phyloP scores from a whole-genome alignment of 345 rosid species.

The Boechera retrofracta region DNA sequence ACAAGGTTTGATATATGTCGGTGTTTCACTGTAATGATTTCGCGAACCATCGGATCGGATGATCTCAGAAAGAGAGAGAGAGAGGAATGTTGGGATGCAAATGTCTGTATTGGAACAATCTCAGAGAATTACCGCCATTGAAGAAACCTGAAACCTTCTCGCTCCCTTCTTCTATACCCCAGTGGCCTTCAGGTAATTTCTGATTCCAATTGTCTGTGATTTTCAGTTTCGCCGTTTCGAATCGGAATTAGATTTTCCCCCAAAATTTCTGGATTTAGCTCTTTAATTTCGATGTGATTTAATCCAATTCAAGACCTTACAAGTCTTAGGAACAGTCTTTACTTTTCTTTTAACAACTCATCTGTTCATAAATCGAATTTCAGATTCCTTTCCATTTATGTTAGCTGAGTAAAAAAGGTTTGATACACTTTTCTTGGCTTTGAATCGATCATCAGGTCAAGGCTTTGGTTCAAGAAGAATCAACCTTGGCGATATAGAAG shows the following conservation, averaged over 20 bases:
- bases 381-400: neutral
- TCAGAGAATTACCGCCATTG: slow-evolving; percentile 37
- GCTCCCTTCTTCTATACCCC: slow-evolving; percentile 69
- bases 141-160: slow-evolving; percentile 58
- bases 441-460: slow-evolving; percentile 49
- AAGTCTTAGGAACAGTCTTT: neutral
- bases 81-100: slow-evolving; percentile 54
- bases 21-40: slow-evolving; percentile 18
- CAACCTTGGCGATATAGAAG: slow-evolving; percentile 76
- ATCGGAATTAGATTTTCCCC: neutral
- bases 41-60: slow-evolving; percentile 41
- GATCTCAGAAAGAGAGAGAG: slow-evolving; percentile 14
- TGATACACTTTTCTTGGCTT: neutral
- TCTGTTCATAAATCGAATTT: neutral
- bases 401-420: neutral
- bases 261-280: neutral
- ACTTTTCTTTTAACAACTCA: slow-evolving; percentile 1
- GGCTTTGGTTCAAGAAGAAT: slow-evolving; percentile 78
- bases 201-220: neutral
- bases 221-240: neutral
- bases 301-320: slow-evolving; percentile 26
- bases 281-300: neutral
- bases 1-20: slow-evolving; percentile 24
- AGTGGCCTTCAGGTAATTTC: slow-evolving; percentile 76
- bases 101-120: slow-evolving; percentile 56